These are phyloP conservation scores for Coemansia sp. DNA, from an alignment of 192 early-diverging fungal genomes.

Conservation along the genomic window DNA sequence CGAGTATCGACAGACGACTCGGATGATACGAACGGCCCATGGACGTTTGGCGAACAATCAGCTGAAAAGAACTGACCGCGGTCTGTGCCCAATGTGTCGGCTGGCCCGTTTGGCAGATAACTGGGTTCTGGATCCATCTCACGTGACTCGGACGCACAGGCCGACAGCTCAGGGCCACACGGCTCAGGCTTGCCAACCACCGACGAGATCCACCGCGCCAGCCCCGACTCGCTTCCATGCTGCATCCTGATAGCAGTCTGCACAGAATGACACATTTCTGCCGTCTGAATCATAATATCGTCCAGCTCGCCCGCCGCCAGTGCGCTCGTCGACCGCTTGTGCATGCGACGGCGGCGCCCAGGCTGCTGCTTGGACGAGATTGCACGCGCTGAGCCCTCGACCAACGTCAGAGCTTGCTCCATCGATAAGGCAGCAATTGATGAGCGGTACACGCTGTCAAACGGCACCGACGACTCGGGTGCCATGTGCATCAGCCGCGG, in stretches of 20 bases:
- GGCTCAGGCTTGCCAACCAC: slow-evolving; percentile 14
- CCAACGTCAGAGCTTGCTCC: slow-evolving; percentile 42
- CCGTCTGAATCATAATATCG: slow-evolving; percentile 51
- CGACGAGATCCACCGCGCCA: slow-evolving; percentile 28
- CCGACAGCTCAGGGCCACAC: neutral
- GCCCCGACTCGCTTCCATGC: slow-evolving; percentile 31
- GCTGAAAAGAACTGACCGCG: slow-evolving; percentile 20
- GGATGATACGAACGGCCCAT: neutral
- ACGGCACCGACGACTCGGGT: slow-evolving; percentile 22
- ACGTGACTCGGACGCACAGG: no score
- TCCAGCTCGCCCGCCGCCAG: slow-evolving; percentile 41
- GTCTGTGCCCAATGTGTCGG: no score
- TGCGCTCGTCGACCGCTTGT: slow-evolving; percentile 41
- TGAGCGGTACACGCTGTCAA: slow-evolving; percentile 31
- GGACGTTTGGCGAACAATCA: slow-evolving; percentile 10
- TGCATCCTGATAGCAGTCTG: slow-evolving; percentile 45
- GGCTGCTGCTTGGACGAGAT: neutral
- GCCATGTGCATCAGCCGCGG: slow-evolving; percentile 28
- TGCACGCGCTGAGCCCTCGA: slow-evolving; percentile 22
- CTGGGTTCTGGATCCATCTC: no score
- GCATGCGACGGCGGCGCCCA: slow-evolving; percentile 27
- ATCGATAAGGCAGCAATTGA: slow-evolving; percentile 31
- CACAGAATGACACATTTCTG: slow-evolving; percentile 49
- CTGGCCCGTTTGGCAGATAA: no score
- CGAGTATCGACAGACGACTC: neutral